phyloP scores from a whole-genome alignment of 148 eudicot species.

The Bassia scoparia region DNA sequence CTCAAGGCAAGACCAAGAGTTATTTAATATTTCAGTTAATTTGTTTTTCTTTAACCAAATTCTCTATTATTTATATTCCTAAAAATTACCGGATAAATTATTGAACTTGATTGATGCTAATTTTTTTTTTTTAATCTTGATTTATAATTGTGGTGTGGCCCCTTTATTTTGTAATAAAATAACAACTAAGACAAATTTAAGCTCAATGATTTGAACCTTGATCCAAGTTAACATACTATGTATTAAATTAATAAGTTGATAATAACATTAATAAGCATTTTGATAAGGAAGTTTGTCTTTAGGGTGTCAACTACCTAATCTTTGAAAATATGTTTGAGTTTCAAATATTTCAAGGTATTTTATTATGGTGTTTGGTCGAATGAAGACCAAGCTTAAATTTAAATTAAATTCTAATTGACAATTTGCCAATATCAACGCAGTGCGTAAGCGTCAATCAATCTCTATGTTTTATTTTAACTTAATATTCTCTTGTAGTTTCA shows the following conservation, averaged over 20 bases:
- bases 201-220: slow-evolving; percentile 13
- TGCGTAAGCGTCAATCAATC: slow-evolving; percentile 5
- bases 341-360: not conserved
- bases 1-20: slow-evolving; percentile 13
- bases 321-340: not conserved
- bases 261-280: too few relatives aligned
- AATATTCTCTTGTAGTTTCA: not conserved
- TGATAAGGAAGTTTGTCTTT: slow-evolving; percentile 10
- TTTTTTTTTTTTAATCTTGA: not conserved
- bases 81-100: slow-evolving; percentile 4
- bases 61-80: slow-evolving; percentile 13
- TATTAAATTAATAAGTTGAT: not conserved
- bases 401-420: not conserved
- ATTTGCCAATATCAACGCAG: not conserved
- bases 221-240: not conserved
- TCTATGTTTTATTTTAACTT: not conserved
- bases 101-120: too few relatives aligned
- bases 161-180: not conserved
- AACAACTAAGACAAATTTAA: not conserved
- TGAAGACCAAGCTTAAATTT: not conserved
- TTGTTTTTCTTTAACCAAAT: slow-evolving; percentile 2
- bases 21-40: not conserved
- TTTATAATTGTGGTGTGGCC: not conserved
- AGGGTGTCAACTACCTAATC: slow-evolving; percentile 20
- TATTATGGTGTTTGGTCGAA: slow-evolving; percentile 2